phyloP scores from a whole-genome alignment of 768 basidiomycete species.

The Amyloporia xantha region DNA sequence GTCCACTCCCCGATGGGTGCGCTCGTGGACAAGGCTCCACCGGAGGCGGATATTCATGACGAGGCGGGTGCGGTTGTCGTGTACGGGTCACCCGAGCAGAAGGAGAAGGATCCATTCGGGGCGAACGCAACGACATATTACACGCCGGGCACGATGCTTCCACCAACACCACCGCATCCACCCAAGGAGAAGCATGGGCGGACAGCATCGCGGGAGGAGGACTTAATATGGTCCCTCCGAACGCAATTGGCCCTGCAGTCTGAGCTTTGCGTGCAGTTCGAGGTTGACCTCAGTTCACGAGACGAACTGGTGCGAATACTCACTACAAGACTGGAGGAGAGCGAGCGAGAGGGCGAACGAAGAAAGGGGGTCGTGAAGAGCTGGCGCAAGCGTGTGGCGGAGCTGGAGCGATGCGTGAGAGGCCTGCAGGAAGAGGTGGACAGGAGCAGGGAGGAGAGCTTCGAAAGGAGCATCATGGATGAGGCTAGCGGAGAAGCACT shows the following conservation, averaged over 20 bases:
- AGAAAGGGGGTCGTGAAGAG: slow-evolving; percentile 44
- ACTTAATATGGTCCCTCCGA: slow-evolving; percentile 63
- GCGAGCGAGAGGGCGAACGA: slow-evolving; percentile 60
- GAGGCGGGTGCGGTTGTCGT: slow-evolving; percentile 42
- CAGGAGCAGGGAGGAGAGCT: slow-evolving; percentile 69
- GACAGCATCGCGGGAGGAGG: slow-evolving; percentile 65
- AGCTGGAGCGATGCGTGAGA: slow-evolving; percentile 62
- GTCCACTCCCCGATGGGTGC: slow-evolving; percentile 27
- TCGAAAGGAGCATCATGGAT: slow-evolving; percentile 80
- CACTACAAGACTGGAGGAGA: slow-evolving; percentile 41
- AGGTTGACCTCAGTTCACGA: slow-evolving; percentile 64
- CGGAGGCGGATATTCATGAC: slow-evolving; percentile 64
- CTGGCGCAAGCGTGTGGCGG: slow-evolving; percentile 75
- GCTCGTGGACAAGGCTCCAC: slow-evolving; percentile 23
- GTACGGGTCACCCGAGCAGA: slow-evolving; percentile 25
- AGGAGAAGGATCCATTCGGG: slow-evolving; percentile 69
- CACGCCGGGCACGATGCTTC: slow-evolving; percentile 67
- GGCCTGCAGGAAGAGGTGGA: slow-evolving; percentile 85
- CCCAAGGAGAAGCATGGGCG: slow-evolving; percentile 36
- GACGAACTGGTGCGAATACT: slow-evolving; percentile 67
- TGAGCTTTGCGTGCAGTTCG: slow-evolving; percentile 71
- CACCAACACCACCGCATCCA: slow-evolving; percentile 54
- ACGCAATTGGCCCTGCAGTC: slow-evolving; percentile 71
- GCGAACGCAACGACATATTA: slow-evolving; percentile 71
- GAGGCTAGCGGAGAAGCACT: slow-evolving; percentile 75